Evolutionary conservation across 2,329 filamentous ascomycete genomes (phyloP).

Genomic region (Huntiella savannae): DNA sequence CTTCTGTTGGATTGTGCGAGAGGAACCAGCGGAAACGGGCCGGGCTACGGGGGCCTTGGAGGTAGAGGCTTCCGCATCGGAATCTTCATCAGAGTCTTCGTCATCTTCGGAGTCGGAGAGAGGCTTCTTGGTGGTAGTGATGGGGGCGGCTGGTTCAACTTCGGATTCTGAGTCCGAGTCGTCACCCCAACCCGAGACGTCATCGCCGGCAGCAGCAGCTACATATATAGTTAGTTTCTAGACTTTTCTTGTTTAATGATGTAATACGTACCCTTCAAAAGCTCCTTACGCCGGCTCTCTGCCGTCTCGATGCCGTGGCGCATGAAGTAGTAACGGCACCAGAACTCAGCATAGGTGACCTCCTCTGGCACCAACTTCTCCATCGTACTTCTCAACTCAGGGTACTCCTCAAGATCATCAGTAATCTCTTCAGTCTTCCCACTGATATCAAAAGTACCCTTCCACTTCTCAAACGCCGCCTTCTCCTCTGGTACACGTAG

Average conservation of each 20-base stretch:
- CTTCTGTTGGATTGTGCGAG: slow-evolving; percentile 39
- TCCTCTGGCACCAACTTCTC: slow-evolving; percentile 86
- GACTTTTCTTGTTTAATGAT: neutral
- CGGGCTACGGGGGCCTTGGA: slow-evolving; percentile 20
- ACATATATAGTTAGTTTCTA: neutral
- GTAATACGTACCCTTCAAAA: slow-evolving; percentile 58
- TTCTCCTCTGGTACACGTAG: slow-evolving; percentile 54
- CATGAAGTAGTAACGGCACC: slow-evolving; percentile 90
- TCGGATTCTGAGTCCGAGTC: slow-evolving; percentile 38
- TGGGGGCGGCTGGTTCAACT: neutral
- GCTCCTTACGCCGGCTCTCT: slow-evolving; percentile 69
- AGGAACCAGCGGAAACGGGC: slow-evolving; percentile 34
- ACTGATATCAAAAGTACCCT: slow-evolving; percentile 57
- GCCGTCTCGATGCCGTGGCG: slow-evolving; percentile 84
- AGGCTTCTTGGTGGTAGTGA: slow-evolving; percentile 13
- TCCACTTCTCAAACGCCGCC: slow-evolving; percentile 57
- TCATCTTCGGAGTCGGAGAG: slow-evolving; percentile 18
- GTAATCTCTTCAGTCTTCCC: slow-evolving; percentile 71
- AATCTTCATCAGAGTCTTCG: slow-evolving; percentile 18
- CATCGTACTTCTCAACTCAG: slow-evolving; percentile 74
- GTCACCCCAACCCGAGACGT: slow-evolving; percentile 47
- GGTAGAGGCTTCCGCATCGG: slow-evolving; percentile 11
- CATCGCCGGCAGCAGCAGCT: slow-evolving; percentile 54
- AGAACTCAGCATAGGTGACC: slow-evolving; percentile 79
- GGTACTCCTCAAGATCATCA: slow-evolving; percentile 65